Base-by-base conservation (phyloP, 768 basidiomycete species). In the Boletus reticuloceps region DNA sequence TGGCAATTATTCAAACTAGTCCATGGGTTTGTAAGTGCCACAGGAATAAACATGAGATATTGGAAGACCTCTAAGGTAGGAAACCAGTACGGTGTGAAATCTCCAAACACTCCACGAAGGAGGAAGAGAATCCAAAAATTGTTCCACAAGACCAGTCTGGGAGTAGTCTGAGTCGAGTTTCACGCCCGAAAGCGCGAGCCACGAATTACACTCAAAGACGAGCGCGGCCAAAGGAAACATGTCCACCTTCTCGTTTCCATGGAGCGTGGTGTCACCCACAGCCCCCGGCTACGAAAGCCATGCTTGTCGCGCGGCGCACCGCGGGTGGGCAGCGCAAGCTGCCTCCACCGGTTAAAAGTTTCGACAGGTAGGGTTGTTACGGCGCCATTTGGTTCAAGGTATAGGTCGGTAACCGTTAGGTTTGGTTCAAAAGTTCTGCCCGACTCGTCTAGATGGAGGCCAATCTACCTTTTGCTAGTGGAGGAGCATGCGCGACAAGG, bases 81-180 rank as follows among this genome's bases (percentile, higher is more conserved):
- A 25, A 25, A 25, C 5, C 25, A 25, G 25, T 25, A 29, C 9
- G 8, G 27, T 9, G 8, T 27, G 27, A 27, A 27, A 27, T 27
- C 27, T 27, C 27, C 27, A 27, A 27, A 27, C 27, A 27, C 27
- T 62, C 64, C 53, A 55, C 64, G 37, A 65, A 60, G 54, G 56
- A 62, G 52, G 52, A 17, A 27, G 14, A 31, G 2, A n/a, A 22
- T 46, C 54, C 56, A 61, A 64, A 64, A 60, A 60, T 49, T 55
- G 11, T 16, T 29, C 12, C 16, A 25, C n/a, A 58, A 45, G 53
- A 61, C 65, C 64, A 66, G 64, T 12, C 47, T 59, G 25, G 65
- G 59, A 66, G 39, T 58, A 59, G 62, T 58, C 67, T 58, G 67
- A 69, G 55, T 64, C 58, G 58, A 55, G 59, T 63, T 67, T 58